Evolutionary conservation across 768 basidiomycete species (phyloP).

Genomic region (Trametes cubensis): DNA sequence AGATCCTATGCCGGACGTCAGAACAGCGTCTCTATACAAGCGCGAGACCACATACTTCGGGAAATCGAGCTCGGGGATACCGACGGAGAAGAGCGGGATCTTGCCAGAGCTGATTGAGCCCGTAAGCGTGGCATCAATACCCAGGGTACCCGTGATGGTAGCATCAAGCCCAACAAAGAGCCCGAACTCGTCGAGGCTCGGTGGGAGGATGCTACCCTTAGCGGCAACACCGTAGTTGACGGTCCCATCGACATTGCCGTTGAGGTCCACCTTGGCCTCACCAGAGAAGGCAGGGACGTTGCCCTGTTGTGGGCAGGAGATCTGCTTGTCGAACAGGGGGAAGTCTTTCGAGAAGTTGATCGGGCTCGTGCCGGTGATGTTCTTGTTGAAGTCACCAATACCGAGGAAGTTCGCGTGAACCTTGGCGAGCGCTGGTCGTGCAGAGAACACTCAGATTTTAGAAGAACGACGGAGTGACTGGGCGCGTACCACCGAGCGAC

Average conservation of each 20-base stretch:
- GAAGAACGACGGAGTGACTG: neutral
- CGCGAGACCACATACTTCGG: conserved; percentile 42
- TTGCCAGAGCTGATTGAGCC: conserved; percentile 47
- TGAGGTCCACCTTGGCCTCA: conserved; percentile 28
- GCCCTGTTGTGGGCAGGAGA: conserved; percentile 27
- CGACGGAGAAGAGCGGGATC: conserved; percentile 43
- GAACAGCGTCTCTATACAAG: neutral
- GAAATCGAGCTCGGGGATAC: conserved; percentile 52
- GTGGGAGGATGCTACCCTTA: conserved; percentile 47
- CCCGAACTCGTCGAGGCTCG: conserved; percentile 16
- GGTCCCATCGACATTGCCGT: conserved; percentile 39
- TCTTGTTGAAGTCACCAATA: conserved; percentile 24
- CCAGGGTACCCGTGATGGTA: conserved; percentile 43
- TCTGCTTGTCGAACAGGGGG: conserved; percentile 25
- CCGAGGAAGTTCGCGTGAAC: neutral
- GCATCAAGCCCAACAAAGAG: conserved; percentile 39
- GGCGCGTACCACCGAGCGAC: conserved; percentile 1
- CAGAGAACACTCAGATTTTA: neutral
- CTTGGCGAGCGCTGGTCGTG: neutral
- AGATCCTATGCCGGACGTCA: conserved; percentile 36
- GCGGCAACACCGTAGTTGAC: conserved; percentile 45
- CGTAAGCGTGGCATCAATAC: conserved; percentile 40
- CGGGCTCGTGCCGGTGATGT: conserved; percentile 16
- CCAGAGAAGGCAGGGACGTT: conserved; percentile 24
- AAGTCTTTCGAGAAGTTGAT: conserved; percentile 28